Base-by-base conservation (phyloP, 768 basidiomycete genomes). In the Podaxis carcinomalis region DNA sequence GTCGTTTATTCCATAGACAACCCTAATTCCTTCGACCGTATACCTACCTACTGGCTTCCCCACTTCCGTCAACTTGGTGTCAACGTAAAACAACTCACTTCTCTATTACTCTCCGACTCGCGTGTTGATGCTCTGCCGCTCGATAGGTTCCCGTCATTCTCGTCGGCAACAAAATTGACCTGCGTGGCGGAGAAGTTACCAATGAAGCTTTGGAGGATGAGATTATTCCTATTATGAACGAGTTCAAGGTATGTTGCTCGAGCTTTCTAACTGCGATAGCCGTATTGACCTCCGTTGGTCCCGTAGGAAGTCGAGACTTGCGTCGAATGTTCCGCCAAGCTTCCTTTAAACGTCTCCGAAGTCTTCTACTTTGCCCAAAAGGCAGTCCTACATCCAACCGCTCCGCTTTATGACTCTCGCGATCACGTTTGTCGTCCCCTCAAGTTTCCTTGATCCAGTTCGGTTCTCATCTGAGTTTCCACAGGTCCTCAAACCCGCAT, bases 321-420 rank as follows among this genome's bases (percentile, higher is more conserved):
- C 68, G 92, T 98, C 32, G 96, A 98, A 76, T 93, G 92, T 69
- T 96, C 94, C n/a, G 95, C 95, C 3, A 89, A 90, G 71, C 76
- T 90, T 55, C 89, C 92, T 27, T 73, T 95, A 63, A 98, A 98
- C 72, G 89, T 98, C 61, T 95, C 95, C 14, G 95, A 96, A 73
- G 94, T 98, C 32, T 95, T 98, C 78, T 98, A 96, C 74, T 98
- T 98, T 73, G 96, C 96, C 1, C 95, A 97, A 74, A 98, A 97
- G 71, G 96, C 96, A 11, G 96, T 99, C 35, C 77, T 98, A 10
- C 94, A 99, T 70, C 96, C 96, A 1, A 96, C 95, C 1, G 96
- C 96, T 5, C 96, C 96, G 5, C 77, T 99, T 19, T 99, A 98
- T 71, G 96, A 99, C 72, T 96, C 95, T 1, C 78, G 95, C 69